A percentile compares a stretch with the other conserved stretches of the same genome.
Conservation (phyloP, 371 early-diverging fungal genomes). For the Mortierella polycephala region DNA sequence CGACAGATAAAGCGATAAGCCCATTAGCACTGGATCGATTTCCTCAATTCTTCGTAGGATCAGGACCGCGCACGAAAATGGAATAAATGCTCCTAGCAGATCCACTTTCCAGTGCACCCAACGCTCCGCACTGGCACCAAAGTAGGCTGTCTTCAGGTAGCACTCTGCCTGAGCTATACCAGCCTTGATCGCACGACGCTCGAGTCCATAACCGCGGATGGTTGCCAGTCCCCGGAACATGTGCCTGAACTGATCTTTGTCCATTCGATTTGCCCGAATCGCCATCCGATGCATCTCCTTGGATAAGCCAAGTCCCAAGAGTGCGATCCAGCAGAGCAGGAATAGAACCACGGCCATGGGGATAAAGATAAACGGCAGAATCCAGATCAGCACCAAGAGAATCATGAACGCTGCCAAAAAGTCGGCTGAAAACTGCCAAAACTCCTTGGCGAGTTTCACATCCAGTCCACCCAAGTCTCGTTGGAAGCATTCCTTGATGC, state of each 20-base stretch:
- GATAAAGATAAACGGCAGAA: conserved; percentile 26
- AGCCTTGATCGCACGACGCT: conserved; percentile 52
- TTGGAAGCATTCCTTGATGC: conserved; percentile 47
- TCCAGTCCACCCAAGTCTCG: conserved; percentile 45
- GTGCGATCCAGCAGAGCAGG: conserved; percentile 32
- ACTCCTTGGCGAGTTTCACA: conserved; percentile 52
- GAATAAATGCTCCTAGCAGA: conserved; percentile 38
- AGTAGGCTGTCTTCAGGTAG: conserved; percentile 48
- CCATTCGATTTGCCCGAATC: conserved; percentile 51
- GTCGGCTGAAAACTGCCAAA: conserved; percentile 51
- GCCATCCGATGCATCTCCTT: conserved; percentile 55
- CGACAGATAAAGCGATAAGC: conserved; percentile 41
- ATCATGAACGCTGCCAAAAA: conserved; percentile 26
- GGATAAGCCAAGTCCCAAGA: conserved; percentile 44
- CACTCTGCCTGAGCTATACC: conserved; percentile 44
- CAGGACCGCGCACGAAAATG: conserved; percentile 42
- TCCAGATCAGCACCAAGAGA: conserved; percentile 15
- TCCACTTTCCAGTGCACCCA: conserved; percentile 56
- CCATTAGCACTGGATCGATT: conserved; percentile 37
- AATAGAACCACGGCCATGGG: conserved; percentile 21
- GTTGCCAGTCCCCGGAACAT: conserved; percentile 50
- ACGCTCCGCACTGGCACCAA: conserved; percentile 50
- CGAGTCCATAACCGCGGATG: conserved; percentile 51
- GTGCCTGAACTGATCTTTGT: conserved; percentile 52
- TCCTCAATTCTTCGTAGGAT: conserved; percentile 27